Evolutionary conservation across 495 filamentous ascomycete genomes (phyloP).

Genomic region (Glonium stellatum): DNA sequence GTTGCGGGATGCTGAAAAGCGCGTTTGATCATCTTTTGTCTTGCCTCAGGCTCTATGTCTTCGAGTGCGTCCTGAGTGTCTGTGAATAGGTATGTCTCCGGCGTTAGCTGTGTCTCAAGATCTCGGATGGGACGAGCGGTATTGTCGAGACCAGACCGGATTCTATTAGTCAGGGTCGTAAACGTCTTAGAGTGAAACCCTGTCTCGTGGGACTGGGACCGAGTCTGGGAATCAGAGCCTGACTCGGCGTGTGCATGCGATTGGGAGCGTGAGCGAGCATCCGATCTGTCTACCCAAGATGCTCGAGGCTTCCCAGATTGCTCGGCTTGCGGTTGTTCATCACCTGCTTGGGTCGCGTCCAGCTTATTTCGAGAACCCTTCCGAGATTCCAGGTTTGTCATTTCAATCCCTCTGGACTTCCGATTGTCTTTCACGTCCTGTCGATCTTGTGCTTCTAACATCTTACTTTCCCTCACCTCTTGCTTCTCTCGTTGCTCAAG

Average conservation of each 20-base stretch:
- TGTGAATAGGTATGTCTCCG: constrained; percentile 76
- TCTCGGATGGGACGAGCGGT: constrained; percentile 36
- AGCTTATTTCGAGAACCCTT: constrained; percentile 19
- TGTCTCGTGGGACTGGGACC: constrained; percentile 23
- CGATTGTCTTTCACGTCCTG: constrained; percentile 8
- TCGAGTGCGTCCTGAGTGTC: constrained; percentile 88
- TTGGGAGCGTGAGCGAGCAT: constrained; percentile 20
- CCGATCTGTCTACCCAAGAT: constrained; percentile 33
- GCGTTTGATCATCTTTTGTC: constrained; percentile 76
- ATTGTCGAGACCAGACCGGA: constrained; percentile 14
- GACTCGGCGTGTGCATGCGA: constrained; percentile 15
- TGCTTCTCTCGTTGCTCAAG: constrained; percentile 40
- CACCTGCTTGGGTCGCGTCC: not conserved
- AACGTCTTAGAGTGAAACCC: constrained; percentile 8
- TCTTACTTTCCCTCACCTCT: constrained; percentile 52
- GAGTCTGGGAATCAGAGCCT: not conserved
- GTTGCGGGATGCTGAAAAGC: constrained; percentile 90
- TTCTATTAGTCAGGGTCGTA: constrained; percentile 12
- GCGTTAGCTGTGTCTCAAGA: constrained; percentile 60
- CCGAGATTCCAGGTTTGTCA: constrained; percentile 21
- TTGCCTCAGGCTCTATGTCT: constrained; percentile 84
- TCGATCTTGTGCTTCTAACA: constrained; percentile 41
- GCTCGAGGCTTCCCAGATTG: constrained; percentile 13
- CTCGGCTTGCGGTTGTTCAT: constrained; percentile 17
- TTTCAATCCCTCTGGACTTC: constrained; percentile 12